A percentile compares a stretch with the other conserved stretches of the same genome.
phyloP scores from a whole-genome alignment of 2,329 filamentous ascomycete species.

The Fusarium decemcellulare region DNA sequence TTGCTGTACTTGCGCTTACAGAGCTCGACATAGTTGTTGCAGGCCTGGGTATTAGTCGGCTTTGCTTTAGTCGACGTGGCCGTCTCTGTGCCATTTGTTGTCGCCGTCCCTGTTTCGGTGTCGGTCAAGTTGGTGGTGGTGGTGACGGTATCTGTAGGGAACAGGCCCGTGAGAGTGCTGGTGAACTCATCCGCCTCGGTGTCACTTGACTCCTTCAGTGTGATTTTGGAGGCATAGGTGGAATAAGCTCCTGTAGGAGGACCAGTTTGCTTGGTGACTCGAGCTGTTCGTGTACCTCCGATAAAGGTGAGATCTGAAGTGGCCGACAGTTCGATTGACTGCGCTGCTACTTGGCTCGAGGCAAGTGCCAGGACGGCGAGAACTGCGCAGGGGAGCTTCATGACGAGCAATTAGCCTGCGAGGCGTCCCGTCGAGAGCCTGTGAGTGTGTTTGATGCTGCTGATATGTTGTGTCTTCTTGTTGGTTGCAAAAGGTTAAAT shows the following conservation, averaged over 20 bases:
- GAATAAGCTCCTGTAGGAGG: conserved; percentile 47
- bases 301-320: conserved; percentile 55
- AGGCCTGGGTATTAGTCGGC: conserved; percentile 81
- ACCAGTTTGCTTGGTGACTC: conserved; percentile 54
- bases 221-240: conserved; percentile 46
- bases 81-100: conserved; percentile 51
- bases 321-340: conserved; percentile 49
- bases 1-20: conserved; percentile 85
- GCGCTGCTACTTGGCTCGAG: conserved; percentile 42
- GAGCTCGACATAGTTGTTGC: conserved; percentile 85
- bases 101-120: conserved; percentile 53
- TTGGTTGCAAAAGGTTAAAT: not conserved
- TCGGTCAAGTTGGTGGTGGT: conserved; percentile 56
- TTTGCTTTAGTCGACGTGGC: conserved; percentile 34
- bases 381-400: conserved; percentile 43
- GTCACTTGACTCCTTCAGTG: conserved; percentile 26
- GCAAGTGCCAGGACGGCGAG: conserved; percentile 43
- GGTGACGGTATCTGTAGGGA: conserved; percentile 53
- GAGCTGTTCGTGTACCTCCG: conserved; percentile 55
- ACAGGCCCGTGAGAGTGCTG: conserved; percentile 61
- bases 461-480: not conserved
- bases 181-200: conserved; percentile 49
- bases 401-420: conserved; percentile 23
- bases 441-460: not conserved
- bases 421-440: not conserved